Percentiles rank a stretch among this genome's conserved stretches.
phyloP scores from a whole-genome alignment of 352 stramenopile species.

The Achlya hypogyna region DNA sequence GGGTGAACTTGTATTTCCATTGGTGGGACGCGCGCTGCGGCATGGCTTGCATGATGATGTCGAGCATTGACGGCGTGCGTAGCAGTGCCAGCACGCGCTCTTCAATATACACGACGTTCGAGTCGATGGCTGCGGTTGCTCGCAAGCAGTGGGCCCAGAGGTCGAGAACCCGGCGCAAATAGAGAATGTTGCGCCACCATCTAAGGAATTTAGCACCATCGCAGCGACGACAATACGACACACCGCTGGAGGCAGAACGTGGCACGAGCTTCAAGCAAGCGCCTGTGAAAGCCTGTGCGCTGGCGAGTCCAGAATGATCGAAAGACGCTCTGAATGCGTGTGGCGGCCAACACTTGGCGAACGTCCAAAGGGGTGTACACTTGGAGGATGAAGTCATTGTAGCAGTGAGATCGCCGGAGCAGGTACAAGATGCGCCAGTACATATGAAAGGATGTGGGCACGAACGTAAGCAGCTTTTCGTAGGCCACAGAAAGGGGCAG shows the following conservation, averaged over 20 bases:
- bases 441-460: constrained; percentile 12
- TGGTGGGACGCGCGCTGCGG: not conserved
- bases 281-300: not conserved
- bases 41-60: not conserved
- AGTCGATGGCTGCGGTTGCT: constrained; percentile 3
- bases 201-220: not conserved
- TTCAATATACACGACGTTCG: constrained; percentile 13
- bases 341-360: not conserved
- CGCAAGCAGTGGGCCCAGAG: constrained; percentile 5
- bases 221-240: not conserved
- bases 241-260: constrained; percentile 16
- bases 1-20: constrained; percentile 16
- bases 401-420: not conserved
- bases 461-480: constrained; percentile 6
- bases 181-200: constrained; percentile 7
- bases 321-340: constrained; percentile 6
- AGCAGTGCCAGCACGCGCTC: constrained; percentile 4
- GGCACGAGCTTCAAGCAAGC: not conserved
- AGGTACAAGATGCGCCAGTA: constrained; percentile 6
- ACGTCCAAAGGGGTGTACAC: not conserved
- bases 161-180: not conserved
- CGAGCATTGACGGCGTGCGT: not conserved
- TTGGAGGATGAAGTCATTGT: not conserved
- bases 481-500: not conserved
- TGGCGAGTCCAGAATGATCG: not conserved